These are phyloP conservation scores for Leishmania major DNA, from an alignment of 208 protist genomes.

Conservation along the genomic window DNA sequence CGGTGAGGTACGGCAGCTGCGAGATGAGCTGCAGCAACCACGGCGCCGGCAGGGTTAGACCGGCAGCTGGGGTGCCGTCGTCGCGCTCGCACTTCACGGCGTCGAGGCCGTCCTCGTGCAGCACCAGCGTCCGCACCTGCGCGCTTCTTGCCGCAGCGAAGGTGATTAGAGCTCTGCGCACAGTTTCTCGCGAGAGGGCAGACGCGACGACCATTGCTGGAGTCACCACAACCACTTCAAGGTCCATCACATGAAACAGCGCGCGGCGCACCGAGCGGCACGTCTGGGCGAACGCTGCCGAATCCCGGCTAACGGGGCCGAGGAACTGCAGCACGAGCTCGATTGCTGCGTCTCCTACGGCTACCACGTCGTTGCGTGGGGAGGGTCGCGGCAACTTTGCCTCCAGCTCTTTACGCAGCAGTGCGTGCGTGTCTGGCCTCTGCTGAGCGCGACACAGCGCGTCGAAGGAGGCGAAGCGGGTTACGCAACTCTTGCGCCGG, in stretches of 20 bases:
- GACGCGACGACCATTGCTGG: conserved; percentile 37
- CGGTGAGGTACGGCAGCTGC: conserved; percentile 45
- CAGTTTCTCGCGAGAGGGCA: conserved; percentile 21
- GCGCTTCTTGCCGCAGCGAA: conserved; percentile 36
- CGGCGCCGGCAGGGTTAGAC: conserved; percentile 28
- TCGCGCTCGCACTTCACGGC: conserved; percentile 32
- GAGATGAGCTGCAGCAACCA: conserved; percentile 47
- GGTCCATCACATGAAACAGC: conserved; percentile 14
- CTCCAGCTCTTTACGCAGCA: conserved; percentile 37
- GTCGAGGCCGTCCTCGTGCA: conserved; percentile 33
- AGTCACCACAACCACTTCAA: conserved; percentile 46
- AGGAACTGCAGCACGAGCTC: conserved; percentile 45
- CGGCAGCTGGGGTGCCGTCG: conserved; percentile 19
- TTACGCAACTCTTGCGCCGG: conserved; percentile 7
- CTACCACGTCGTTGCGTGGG: conserved; percentile 47
- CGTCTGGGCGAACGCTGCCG: conserved; percentile 40
- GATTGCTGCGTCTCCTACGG: conserved; percentile 39
- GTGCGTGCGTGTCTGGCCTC: conserved; percentile 39
- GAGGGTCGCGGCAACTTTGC: conserved; percentile 37
- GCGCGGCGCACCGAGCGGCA: conserved; percentile 58
- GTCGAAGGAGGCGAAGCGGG: conserved; percentile 46
- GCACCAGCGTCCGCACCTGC: conserved; percentile 45
- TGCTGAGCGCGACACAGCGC: conserved; percentile 31
- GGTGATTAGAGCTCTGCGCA: conserved; percentile 30
- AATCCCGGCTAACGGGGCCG: conserved; percentile 18